Base-by-base conservation (phyloP, 805 yeast genomes). In the Cyberlindnera galapagoensis region DNA sequence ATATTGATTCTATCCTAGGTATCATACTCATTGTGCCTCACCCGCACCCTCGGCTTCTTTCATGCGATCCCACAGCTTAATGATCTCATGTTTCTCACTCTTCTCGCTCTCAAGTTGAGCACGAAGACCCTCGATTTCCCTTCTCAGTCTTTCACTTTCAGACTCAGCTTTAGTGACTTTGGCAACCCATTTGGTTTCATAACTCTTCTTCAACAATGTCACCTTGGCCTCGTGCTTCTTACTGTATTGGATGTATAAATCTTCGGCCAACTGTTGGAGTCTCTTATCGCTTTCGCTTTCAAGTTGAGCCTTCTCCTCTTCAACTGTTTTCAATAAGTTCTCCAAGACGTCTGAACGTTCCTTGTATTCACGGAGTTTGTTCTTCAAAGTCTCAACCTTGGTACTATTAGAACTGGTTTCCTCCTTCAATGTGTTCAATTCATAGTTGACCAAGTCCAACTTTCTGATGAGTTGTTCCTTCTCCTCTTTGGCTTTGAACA, bases 181-280 rank as follows among this genome's bases (percentile, higher is more conserved):
- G 39, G 53, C 51, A 30, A 65, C 58, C 65, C 70, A 73, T 45
- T 71, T 74, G 20, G 60, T 57, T 44, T 75, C 80, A 48, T 71
- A 74, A 3, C 74, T 76, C 35, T 69, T 67, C 50, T 74, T 79
- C 47, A 78, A 59, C 20, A 74, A 69, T 10, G 67, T 66, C 7
- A 83, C 80, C 53, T 83, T 83, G 32, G 72, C 70, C 40, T 78
- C 84, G 49, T 84, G 94, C 50, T 84, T 83, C 30, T 79, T 75
- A 3, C 85, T 73, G 49, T 83, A 83, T 50, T 80, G 87, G 23
- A 71, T 65, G 47, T 82, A 82, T 9, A 83, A 60, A 44, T 78
- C 84, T 38, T 75, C 78, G 0, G 88, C 83, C 28, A 82, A 57
- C 40, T 74, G 70, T 40, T 76, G 74, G 23, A 80, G 56, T 46